Conservation (phyloP, 2,329 filamentous ascomycete genomes). For the Xylariales sp. region DNA sequence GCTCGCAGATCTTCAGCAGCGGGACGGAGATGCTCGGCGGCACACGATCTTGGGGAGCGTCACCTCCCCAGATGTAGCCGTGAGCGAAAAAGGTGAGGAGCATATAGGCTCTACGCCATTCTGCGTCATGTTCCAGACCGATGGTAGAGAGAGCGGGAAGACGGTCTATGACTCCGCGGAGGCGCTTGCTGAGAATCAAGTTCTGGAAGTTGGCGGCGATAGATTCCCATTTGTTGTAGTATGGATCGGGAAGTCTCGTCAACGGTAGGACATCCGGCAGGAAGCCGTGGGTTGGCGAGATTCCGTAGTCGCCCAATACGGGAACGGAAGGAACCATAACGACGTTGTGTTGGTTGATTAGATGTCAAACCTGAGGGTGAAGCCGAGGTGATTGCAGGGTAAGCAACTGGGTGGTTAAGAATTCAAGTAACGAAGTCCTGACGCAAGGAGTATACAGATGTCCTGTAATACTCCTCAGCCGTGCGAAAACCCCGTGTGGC, state of each 20-base stretch:
- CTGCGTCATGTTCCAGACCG: constrained; percentile 74
- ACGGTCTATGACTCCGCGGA: constrained; percentile 73
- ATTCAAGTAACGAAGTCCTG: constrained; percentile 38
- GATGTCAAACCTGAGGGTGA: not conserved
- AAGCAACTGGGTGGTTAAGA: too few species aligned
- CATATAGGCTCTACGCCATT: constrained; percentile 80
- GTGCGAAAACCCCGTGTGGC: constrained; percentile 36
- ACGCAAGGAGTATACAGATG: constrained; percentile 62
- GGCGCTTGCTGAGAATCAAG: constrained; percentile 76
- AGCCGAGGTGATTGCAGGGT: too few species aligned
- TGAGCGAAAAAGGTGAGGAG: constrained; percentile 65
- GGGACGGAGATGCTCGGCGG: constrained; percentile 81
- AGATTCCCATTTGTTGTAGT: constrained; percentile 94
- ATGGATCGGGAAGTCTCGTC: constrained; percentile 75
- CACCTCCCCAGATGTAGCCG: constrained; percentile 94
- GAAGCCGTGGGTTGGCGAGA: constrained; percentile 77
- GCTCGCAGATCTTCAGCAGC: constrained; percentile 68
- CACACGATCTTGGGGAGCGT: constrained; percentile 71
- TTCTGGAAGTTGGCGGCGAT: constrained; percentile 81
- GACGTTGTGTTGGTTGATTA: constrained; percentile 13
- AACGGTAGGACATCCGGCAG: constrained; percentile 78
- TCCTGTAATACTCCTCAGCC: constrained; percentile 60
- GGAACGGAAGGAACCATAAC: constrained; percentile 59
- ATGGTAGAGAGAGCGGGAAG: constrained; percentile 80
- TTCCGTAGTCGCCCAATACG: constrained; percentile 69